Evolutionary conservation across 805 yeast genomes (phyloP), one percentile per base, ranked within the genome.

Genomic region (Starmerella scarabaei): DNA sequence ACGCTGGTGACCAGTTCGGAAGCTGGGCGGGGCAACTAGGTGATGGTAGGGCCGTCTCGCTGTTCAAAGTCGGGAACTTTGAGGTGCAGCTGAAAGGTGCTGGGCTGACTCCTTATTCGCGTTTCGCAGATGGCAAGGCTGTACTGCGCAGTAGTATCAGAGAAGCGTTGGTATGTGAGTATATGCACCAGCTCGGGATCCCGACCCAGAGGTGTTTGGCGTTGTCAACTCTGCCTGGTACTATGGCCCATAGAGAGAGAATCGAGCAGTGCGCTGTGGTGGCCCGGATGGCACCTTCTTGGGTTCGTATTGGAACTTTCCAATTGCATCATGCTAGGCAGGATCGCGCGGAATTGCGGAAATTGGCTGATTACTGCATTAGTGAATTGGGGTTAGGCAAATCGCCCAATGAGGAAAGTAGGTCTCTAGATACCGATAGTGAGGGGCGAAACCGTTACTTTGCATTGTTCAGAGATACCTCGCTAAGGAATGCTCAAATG

Each of bases 101-200:
- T 3, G 98, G 98, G 0, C 64, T 72, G 49, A 88, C 97, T 0
- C 95, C 97, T 1, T 88, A 70, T 57, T 80, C 94, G 0, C 69
- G 98, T 44, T 88, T 86, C 66, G 97, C 95, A 0, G 98, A 88
- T 61, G 98, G 98, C 3, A 84, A 83, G 54, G 96, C 97, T 0
- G 93, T 85, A 5, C 53, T 88, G 24, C 63, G 95, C 45, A 84
- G 96, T 2, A 77, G 93, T 35, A 74, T 91, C 28, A 66, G 97
- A 27, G 98, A 88, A 56, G 86, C 81, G 44, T 67, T 88, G 36
- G 79, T 81, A 1, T 77, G 91, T 4, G 97, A 91, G 54, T 74
- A 82, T 21, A 63, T 91, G 38, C 59, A 80, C 55, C 79, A 82
- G 2, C 70, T 91, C 20, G 86, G 91, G 0, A 77, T 88, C 5